These are phyloP conservation scores for Xylaria flabelliformis DNA, from an alignment of 495 filamentous ascomycete species.

Conservation along the genomic window DNA sequence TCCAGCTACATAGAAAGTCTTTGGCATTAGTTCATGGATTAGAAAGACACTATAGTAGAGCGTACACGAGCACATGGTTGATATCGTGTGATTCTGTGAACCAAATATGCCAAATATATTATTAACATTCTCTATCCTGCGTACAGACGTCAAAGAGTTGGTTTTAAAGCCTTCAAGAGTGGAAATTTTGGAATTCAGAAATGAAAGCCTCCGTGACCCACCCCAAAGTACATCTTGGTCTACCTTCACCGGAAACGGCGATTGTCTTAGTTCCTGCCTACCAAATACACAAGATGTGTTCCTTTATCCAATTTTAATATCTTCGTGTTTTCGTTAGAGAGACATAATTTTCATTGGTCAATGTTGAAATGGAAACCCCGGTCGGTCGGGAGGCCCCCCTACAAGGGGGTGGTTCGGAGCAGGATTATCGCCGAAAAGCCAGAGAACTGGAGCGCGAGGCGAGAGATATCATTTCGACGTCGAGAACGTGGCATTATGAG, in stretches of 20 bases:
- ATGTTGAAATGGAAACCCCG: not conserved
- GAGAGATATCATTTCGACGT: not conserved
- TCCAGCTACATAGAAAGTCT: not conserved
- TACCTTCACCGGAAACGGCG: conserved; percentile 8
- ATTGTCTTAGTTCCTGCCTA: not conserved
- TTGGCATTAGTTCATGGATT: not conserved
- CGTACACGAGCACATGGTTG: not conserved
- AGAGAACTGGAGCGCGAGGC: conserved; percentile 1
- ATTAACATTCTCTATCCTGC: not conserved
- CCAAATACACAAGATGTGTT: not conserved
- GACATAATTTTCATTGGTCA: not conserved
- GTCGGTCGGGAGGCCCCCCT: conserved; percentile 4
- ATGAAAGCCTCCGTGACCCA: not conserved
- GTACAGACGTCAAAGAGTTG: not conserved
- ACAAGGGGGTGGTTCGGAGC: not conserved
- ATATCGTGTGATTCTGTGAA: not conserved
- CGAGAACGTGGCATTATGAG: conserved; percentile 18
- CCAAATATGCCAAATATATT: not conserved
- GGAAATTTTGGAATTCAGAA: not conserved
- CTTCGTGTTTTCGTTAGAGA: not conserved
- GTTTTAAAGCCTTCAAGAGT: not conserved
- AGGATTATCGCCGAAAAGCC: not conserved
- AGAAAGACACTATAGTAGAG: not conserved
- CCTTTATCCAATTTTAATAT: not conserved
- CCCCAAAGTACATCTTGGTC: not conserved